Percentiles rank a stretch among this genome's conserved stretches.
These are phyloP conservation scores for Penicillium argentinense DNA, from an alignment of 495 filamentous ascomycete species.

Conservation along the genomic window DNA sequence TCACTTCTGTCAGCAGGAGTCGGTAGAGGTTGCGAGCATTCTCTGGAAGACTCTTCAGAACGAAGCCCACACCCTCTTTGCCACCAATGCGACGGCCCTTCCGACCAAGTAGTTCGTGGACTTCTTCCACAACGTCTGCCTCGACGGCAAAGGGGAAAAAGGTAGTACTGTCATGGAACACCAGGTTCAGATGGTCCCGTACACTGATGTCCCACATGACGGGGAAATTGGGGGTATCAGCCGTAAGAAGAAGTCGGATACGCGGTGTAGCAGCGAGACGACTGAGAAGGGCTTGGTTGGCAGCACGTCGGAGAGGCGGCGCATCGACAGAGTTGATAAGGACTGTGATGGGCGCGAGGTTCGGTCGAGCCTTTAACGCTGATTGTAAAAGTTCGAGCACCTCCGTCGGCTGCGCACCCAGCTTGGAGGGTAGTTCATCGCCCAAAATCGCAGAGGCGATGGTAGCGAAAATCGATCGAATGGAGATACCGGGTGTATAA, in stretches of 20 bases:
- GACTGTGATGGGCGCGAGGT: conserved; percentile 55
- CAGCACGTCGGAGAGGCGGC: conserved; percentile 66
- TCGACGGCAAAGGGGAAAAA: conserved; percentile 76
- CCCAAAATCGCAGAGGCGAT: conserved; percentile 66
- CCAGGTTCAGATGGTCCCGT: conserved; percentile 74
- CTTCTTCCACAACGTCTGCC: conserved; percentile 75
- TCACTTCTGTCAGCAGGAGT: conserved; percentile 77
- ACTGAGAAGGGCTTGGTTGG: conserved; percentile 70
- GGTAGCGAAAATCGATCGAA: conserved; percentile 76
- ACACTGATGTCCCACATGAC: conserved; percentile 87
- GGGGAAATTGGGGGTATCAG: conserved; percentile 82
- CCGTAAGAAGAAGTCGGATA: conserved; percentile 74
- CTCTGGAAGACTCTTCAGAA: conserved; percentile 84
- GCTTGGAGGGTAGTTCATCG: conserved; percentile 50
- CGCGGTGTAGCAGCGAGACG: conserved; percentile 72
- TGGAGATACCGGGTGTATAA: conserved; percentile 71
- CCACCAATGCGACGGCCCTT: conserved; percentile 81
- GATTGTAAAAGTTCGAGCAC: conserved; percentile 63
- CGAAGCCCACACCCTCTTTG: conserved; percentile 88
- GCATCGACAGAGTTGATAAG: conserved; percentile 88
- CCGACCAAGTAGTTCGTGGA: conserved; percentile 81
- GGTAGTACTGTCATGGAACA: conserved; percentile 93
- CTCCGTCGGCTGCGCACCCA: conserved; percentile 63
- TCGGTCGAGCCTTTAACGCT: conserved; percentile 51
- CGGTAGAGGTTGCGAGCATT: conserved; percentile 86